These are phyloP conservation scores for Pichia californica DNA, from an alignment of 805 yeast genomes.

Conservation along the genomic window DNA sequence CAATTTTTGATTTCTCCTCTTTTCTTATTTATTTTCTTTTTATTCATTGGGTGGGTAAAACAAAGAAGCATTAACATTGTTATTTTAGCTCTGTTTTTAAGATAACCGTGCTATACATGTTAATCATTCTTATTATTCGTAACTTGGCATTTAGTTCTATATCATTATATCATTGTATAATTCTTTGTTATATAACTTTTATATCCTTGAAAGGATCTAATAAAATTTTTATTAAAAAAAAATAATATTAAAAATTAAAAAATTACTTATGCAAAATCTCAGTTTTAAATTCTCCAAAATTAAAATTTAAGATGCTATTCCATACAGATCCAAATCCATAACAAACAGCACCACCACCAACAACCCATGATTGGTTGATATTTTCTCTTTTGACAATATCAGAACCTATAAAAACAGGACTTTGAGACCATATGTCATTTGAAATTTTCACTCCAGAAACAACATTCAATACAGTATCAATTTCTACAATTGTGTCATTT, in stretches of 20 bases:
- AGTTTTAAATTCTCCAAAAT: neutral
- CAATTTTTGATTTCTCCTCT: neutral
- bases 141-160: slow-evolving; percentile 3
- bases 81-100: neutral
- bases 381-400: slow-evolving; percentile 23
- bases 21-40: neutral
- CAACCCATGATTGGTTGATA: slow-evolving; percentile 11
- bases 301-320: slow-evolving; percentile 23
- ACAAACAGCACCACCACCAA: slow-evolving; percentile 79
- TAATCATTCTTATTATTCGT: neutral
- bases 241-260: too few species aligned
- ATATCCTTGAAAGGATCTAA: slow-evolving; percentile 11
- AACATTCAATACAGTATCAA: slow-evolving; percentile 19
- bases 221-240: neutral
- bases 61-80: neutral
- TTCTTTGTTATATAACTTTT: neutral
- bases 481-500: slow-evolving; percentile 31
- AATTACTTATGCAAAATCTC: neutral
- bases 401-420: slow-evolving; percentile 51
- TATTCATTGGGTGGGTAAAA: slow-evolving; percentile 2
- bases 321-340: slow-evolving; percentile 68
- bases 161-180: neutral
- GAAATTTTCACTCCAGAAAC: slow-evolving; percentile 27
- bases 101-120: neutral
- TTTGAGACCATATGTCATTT: slow-evolving; percentile 32